Percentiles rank a stretch among this genome's conserved stretches.
Evolutionary conservation across 2,329 filamentous ascomycete genomes (phyloP).

Genomic region (Talaromyces sp.): DNA sequence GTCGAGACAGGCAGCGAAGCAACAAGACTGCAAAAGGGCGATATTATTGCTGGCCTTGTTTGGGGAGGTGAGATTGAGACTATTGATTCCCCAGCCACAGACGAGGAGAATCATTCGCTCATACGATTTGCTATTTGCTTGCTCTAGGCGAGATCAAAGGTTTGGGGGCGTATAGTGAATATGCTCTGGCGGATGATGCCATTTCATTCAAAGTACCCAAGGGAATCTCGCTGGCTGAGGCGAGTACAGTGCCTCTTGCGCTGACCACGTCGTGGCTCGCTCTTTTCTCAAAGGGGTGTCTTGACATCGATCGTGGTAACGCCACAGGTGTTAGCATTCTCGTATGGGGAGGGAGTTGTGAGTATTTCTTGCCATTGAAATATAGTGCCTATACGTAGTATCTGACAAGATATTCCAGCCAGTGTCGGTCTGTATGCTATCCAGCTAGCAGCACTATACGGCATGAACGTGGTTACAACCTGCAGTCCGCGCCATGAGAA

Average conservation of each 20-base stretch:
- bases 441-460: conserved; percentile 26
- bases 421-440: conserved; percentile 35
- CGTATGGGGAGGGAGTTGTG: conserved; percentile 38
- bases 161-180: conserved; percentile 34
- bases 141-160: conserved; percentile 27
- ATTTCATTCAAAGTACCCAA: conserved; percentile 38
- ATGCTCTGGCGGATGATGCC: conserved; percentile 32
- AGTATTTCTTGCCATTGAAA: conserved; percentile 23
- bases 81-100: not conserved
- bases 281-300: conserved; percentile 29
- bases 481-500: conserved; percentile 29
- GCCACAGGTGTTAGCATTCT: conserved; percentile 24
- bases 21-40: conserved; percentile 24
- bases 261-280: conserved; percentile 16
- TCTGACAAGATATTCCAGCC: conserved; percentile 20
- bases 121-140: conserved; percentile 27
- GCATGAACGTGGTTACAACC: conserved; percentile 29
- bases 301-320: conserved; percentile 21
- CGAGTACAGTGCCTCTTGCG: conserved; percentile 43
- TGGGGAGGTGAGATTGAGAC: conserved; percentile 20
- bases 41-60: conserved; percentile 26
- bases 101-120: conserved; percentile 1
- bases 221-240: conserved; percentile 45
- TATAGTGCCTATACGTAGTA: not conserved
- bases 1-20: conserved; percentile 24